Evolutionary conservation across 257 asterid genomes (phyloP).

Genomic region (Oldenlandia corymbosa): DNA sequence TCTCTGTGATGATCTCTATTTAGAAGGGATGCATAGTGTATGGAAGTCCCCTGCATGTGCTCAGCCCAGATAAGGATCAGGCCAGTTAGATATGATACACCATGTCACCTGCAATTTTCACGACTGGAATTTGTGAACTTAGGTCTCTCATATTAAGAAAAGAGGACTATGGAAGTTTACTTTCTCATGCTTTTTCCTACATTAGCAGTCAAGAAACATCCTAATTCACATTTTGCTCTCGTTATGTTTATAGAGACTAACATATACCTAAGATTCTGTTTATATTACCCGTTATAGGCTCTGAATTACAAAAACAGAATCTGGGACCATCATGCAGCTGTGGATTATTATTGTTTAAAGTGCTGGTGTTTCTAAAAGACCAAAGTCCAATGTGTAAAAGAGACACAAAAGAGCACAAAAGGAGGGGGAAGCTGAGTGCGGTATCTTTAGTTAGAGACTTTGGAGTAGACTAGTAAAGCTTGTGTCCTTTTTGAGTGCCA

Average conservation of each 20-base stretch:
- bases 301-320: conserved; percentile 1
- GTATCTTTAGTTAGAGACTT: background rate
- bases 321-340: conserved; percentile 14
- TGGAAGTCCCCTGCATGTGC: no score
- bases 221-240: background rate
- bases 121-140: no score
- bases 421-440: background rate
- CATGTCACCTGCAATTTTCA: no score
- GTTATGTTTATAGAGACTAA: background rate
- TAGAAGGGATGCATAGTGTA: no score
- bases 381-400: background rate
- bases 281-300: background rate
- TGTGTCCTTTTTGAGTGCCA: background rate
- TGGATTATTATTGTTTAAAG: background rate
- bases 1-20: no score
- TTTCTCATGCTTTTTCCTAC: background rate
- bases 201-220: conserved; percentile 3
- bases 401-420: background rate
- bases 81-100: no score
- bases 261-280: conserved; percentile 6
- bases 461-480: background rate
- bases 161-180: no score
- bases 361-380: background rate
- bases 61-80: no score
- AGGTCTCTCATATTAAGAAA: background rate